phyloP scores from a whole-genome alignment of 345 rosid species.

The Draba incana region DNA sequence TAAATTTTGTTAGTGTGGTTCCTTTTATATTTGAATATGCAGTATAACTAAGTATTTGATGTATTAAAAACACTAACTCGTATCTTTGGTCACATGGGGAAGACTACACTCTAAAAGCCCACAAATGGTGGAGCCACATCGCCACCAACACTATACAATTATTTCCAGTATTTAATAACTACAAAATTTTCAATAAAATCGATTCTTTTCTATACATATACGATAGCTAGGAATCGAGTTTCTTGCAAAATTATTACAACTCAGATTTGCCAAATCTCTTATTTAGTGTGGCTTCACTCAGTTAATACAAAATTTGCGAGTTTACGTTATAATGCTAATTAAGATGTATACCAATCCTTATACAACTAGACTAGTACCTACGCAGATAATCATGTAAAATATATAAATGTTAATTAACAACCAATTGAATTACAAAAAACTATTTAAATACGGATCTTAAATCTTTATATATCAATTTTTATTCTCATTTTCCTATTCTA shows the following conservation, averaged over 20 bases:
- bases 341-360: conserved; percentile 12
- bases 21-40: conserved; percentile 7
- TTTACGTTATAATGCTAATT: conserved; percentile 22
- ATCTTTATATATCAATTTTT: too few relatives aligned
- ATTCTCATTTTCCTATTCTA: too few relatives aligned
- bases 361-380: neutral
- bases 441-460: too few relatives aligned
- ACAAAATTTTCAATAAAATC: neutral
- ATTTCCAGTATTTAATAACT: conserved; percentile 4
- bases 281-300: conserved; percentile 23
- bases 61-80: conserved; percentile 18
- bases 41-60: conserved; percentile 13
- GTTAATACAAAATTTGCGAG: conserved; percentile 15
- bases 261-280: conserved; percentile 29
- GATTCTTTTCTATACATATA: neutral
- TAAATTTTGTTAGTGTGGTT: conserved; percentile 32
- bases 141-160: conserved; percentile 39
- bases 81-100: conserved; percentile 42
- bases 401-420: too few relatives aligned
- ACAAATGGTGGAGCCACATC: conserved; percentile 40
- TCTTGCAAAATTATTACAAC: conserved; percentile 10
- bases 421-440: too few relatives aligned
- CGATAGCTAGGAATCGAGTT: conserved; percentile 3
- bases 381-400: too few relatives aligned
- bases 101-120: conserved; percentile 34